These are phyloP conservation scores for Leishmania arabica DNA, from an alignment of 208 protist species.

Conservation along the genomic window DNA sequence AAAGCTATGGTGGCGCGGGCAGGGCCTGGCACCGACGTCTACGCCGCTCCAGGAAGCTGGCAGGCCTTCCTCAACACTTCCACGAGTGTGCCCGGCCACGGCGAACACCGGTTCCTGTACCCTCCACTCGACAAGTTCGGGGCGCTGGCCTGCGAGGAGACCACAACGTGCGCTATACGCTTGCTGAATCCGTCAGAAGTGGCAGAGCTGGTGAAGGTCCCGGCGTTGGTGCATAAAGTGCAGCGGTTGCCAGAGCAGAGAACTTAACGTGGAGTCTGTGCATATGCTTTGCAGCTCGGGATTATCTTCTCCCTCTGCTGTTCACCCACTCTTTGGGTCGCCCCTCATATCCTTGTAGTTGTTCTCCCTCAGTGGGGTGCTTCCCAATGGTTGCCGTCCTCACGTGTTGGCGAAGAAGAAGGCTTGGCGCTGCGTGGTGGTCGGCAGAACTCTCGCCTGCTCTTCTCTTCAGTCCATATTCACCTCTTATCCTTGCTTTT, in stretches of 20 bases:
- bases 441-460: background rate
- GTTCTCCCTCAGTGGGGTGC: background rate
- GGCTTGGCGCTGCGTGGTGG: background rate
- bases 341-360: background rate
- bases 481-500: background rate
- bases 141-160: slow-evolving; percentile 16
- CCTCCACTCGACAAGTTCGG: slow-evolving; percentile 10
- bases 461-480: background rate
- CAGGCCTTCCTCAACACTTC: background rate
- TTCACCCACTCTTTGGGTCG: too few species aligned
- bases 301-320: too few species aligned
- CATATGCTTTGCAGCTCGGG: background rate
- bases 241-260: background rate
- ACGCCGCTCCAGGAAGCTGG: background rate
- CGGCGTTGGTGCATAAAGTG: background rate
- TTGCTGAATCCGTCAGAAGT: background rate
- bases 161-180: background rate
- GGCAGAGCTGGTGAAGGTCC: slow-evolving; percentile 1
- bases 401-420: background rate
- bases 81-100: background rate
- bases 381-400: background rate
- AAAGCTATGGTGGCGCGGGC: background rate
- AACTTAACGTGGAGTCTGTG: background rate
- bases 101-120: slow-evolving; percentile 6
- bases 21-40: slow-evolving; percentile 4